Base-by-base conservation (phyloP, 768 basidiomycete genomes). In the Nidularia pulvinata region DNA sequence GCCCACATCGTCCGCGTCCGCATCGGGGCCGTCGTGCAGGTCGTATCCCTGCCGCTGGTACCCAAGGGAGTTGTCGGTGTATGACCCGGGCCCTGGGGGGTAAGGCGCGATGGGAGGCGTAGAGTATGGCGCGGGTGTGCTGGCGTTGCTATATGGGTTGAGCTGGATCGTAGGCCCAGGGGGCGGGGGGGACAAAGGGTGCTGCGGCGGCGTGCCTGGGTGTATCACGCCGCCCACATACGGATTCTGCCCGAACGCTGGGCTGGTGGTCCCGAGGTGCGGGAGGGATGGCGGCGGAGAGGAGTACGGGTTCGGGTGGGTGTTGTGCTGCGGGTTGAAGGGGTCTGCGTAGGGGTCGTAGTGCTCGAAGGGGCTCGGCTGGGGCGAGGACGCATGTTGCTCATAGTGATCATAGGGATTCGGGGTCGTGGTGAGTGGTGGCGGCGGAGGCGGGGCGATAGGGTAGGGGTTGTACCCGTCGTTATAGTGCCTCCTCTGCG, bases 381-480 rank as follows among this genome's bases (percentile, higher is more conserved):
- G 25, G 3, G 34, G 34, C 13, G n/a, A 4, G 25, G 25, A 4
- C 11, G 10, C 57, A 50, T 55, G 54, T 25, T 48, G 59, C 53
- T 73, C 66, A 56, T 72, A 71, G 37, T 71, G 75, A 55, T 79
- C 78, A 55, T 76, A 77, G 5, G 76, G 75, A 46, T 68, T 70
- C 44, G 70, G 63, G 30, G 68, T 60, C n/a, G 55, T 57, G 33
- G 63, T 60, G 30, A 69, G 55, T 49, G 11, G 39, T 19, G 39
- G 39, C 5, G 39, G 39, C 3, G 39, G 39, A 2, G 39, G 13
- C 13, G 39, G 11, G 11, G 39, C 39, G 39, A 19, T 4, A 42
- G 69, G 61, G 57, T 86, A 83, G 6, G 81, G 77, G 55, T 71
- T 73, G 65, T 85, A 85, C 0, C 86, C 85, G 54, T 90, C 87